phyloP scores from a whole-genome alignment of 768 basidiomycete genomes.

The Lanmaoa rubissima region DNA sequence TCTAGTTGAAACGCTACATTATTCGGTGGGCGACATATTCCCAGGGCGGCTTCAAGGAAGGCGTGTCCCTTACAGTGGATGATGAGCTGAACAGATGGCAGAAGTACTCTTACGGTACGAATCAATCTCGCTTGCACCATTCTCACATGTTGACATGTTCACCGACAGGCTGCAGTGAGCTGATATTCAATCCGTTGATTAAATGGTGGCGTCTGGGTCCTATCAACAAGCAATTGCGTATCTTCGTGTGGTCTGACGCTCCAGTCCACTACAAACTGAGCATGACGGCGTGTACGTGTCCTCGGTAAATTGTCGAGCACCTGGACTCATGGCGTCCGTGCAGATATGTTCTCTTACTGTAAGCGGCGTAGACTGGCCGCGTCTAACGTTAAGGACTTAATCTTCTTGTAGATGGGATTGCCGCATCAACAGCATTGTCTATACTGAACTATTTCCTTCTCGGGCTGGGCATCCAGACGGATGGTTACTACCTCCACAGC shows the following conservation, averaged over 20 bases:
- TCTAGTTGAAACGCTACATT: slow-evolving; percentile 20
- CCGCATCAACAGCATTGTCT: slow-evolving; percentile 58
- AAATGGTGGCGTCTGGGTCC: slow-evolving; percentile 79
- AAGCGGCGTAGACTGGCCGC: slow-evolving; percentile 19
- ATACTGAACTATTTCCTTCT: slow-evolving; percentile 73
- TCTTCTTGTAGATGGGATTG: slow-evolving; percentile 47
- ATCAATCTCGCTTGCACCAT: slow-evolving; percentile 34
- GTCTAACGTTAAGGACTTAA: not conserved
- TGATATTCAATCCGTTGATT: slow-evolving; percentile 83
- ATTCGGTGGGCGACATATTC: slow-evolving; percentile 80
- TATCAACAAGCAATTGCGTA: slow-evolving; percentile 76
- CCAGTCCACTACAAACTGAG: slow-evolving; percentile 81
- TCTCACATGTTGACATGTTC: slow-evolving; percentile 33
- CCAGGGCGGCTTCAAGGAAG: slow-evolving; percentile 87
- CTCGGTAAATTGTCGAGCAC: not conserved
- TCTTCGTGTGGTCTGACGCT: slow-evolving; percentile 74
- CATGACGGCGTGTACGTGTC: slow-evolving; percentile 49
- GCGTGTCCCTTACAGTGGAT: slow-evolving; percentile 87
- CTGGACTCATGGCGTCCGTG: slow-evolving; percentile 2
- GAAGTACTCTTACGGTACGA: slow-evolving; percentile 72
- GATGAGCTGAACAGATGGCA: slow-evolving; percentile 96
- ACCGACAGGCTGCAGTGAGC: slow-evolving; percentile 37
- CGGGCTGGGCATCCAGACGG: slow-evolving; percentile 68
- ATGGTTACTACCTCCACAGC: slow-evolving; percentile 73
- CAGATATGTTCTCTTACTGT: slow-evolving; percentile 56